Percentiles rank a stretch among this genome's conserved stretches.
These are phyloP conservation scores for Sordaria brevicollis DNA, from an alignment of 495 filamentous ascomycete species.

Conservation along the genomic window DNA sequence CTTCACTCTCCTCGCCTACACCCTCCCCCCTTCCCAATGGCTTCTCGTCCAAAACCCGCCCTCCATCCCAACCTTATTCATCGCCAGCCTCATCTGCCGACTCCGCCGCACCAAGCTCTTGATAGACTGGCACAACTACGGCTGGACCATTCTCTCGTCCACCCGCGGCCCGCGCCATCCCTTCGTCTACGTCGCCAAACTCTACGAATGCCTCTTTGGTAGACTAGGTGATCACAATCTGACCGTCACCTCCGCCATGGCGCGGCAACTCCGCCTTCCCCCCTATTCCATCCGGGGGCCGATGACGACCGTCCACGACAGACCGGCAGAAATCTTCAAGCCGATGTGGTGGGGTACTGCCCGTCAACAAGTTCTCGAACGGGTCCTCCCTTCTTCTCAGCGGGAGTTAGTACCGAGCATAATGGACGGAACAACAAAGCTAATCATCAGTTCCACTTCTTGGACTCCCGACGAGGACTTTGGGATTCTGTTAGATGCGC, in stretches of 20 bases:
- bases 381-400: constrained; percentile 43
- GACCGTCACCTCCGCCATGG: constrained; percentile 85
- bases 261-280: constrained; percentile 48
- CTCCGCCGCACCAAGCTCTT: constrained; percentile 73
- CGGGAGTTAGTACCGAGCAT: constrained; percentile 45
- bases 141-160: constrained; percentile 79
- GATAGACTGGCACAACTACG: constrained; percentile 99
- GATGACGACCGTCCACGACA: constrained; percentile 74
- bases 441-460: constrained; percentile 84
- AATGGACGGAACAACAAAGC: constrained; percentile 40
- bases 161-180: constrained; percentile 60
- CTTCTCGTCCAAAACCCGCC: constrained; percentile 92
- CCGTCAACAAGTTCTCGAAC: constrained; percentile 48
- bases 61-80: constrained; percentile 77
- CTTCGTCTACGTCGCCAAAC: constrained; percentile 60
- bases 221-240: constrained; percentile 63
- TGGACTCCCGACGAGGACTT: constrained; percentile 99
- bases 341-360: constrained; percentile 44
- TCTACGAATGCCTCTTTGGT: constrained; percentile 66
- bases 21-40: constrained; percentile 61
- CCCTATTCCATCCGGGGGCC: constrained; percentile 53
- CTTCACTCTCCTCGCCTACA: constrained; percentile 60
- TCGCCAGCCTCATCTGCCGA: constrained; percentile 62
- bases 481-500: constrained; percentile 72
- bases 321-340: constrained; percentile 72